Percentiles rank a stretch among this genome's conserved stretches.
phyloP scores from a whole-genome alignment of 2,329 filamentous ascomycete genomes.

The Sporothrix sp. region DNA sequence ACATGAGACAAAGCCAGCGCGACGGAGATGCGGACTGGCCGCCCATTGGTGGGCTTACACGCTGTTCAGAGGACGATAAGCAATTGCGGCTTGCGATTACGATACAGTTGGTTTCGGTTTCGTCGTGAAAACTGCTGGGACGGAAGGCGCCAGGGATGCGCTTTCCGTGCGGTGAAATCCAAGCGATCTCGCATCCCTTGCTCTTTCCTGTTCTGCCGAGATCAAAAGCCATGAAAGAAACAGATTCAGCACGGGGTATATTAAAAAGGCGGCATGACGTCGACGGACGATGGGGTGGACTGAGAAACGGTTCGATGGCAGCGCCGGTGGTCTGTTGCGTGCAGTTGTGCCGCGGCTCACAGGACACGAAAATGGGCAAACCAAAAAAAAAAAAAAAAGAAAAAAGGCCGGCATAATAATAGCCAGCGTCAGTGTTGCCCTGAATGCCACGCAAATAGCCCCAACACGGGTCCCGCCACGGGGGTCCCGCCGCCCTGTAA shows the following conservation, averaged over 20 bases:
- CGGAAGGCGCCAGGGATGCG: no score
- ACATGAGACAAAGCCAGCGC: background rate
- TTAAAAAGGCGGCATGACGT: no score
- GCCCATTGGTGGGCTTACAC: background rate
- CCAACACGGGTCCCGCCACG: no score
- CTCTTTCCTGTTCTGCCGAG: background rate
- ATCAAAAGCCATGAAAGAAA: no score
- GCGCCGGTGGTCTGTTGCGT: conserved; percentile 1
- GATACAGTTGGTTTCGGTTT: background rate
- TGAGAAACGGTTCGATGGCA: background rate
- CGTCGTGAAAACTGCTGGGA: background rate
- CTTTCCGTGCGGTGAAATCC: no score
- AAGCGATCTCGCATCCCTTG: no score
- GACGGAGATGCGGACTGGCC: background rate
- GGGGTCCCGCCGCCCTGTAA: background rate
- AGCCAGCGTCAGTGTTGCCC: no score
- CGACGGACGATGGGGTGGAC: background rate
- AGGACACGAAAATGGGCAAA: no score
- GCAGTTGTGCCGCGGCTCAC: conserved; percentile 2
- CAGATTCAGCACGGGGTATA: no score
- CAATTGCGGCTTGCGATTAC: background rate
- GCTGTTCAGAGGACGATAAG: background rate
- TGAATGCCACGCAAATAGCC: no score
- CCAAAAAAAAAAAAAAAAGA: background rate
- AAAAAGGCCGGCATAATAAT: background rate